Evolutionary conservation across 352 stramenopile genomes (phyloP).

Genomic region (Blastocystis sp.): DNA sequence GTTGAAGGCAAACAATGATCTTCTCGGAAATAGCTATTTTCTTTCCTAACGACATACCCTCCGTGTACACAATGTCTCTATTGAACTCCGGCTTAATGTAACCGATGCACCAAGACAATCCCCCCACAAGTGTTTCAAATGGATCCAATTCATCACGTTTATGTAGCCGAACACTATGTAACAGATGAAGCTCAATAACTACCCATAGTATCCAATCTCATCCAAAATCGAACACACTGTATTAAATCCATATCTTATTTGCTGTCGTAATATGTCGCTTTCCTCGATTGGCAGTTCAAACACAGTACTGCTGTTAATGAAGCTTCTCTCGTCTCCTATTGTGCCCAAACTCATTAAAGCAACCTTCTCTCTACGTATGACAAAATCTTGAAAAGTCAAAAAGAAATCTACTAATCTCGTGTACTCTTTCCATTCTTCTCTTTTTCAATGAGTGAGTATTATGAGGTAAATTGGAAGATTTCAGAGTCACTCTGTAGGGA

Average conservation of each 20-base stretch:
- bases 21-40: conserved; percentile 59
- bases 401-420: background rate
- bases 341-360: background rate
- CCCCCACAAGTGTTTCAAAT: conserved; percentile 38
- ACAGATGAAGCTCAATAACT: background rate
- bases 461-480: background rate
- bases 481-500: background rate
- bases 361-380: background rate
- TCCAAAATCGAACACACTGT: background rate
- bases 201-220: conserved; percentile 59
- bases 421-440: background rate
- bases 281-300: conserved; percentile 30
- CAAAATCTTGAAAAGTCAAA: background rate
- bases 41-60: conserved; percentile 32
- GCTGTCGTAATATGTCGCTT: background rate
- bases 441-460: background rate
- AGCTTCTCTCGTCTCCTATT: background rate
- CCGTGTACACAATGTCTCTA: conserved; percentile 20
- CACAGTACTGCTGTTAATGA: conserved; percentile 10
- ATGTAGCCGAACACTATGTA: background rate
- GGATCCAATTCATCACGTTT: conserved; percentile 49
- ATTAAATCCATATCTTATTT: background rate
- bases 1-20: conserved; percentile 15
- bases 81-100: conserved; percentile 57
- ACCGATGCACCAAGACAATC: conserved; percentile 54